Percentiles rank a stretch among this genome's conserved stretches.
These are phyloP conservation scores for Eremothecium sinecaudum DNA, from an alignment of 1,139 yeast species.

Conservation along the genomic window DNA sequence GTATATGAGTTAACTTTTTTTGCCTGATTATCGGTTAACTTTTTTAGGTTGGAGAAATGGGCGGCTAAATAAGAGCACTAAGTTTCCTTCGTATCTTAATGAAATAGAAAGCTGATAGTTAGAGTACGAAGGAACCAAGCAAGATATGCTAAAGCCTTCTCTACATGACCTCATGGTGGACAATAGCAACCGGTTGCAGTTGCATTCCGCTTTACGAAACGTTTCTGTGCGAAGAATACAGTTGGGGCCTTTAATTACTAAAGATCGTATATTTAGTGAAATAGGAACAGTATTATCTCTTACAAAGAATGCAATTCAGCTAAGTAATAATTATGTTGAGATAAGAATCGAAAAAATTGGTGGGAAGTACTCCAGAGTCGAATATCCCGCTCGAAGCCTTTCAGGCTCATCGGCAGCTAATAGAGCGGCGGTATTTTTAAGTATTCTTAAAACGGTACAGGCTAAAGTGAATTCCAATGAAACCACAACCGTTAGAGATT, in stretches of 20 bases:
- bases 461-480: constrained; percentile 8
- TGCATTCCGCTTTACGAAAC: constrained; percentile 3
- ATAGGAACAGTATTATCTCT: constrained; percentile 5
- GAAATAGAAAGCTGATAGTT: background rate
- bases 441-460: constrained; percentile 13
- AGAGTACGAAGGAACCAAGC: background rate
- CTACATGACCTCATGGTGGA: constrained; percentile 4
- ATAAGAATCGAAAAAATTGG: background rate
- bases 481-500: constrained; percentile 28
- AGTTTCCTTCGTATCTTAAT: too few relatives aligned
- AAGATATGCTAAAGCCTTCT: background rate
- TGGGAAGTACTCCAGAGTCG: constrained; percentile 1
- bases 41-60: too few relatives aligned
- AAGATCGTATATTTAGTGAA: constrained; percentile 3
- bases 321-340: background rate
- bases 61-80: too few relatives aligned
- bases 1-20: too few relatives aligned
- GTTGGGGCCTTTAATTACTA: constrained; percentile 1
- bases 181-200: background rate
- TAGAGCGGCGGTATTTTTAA: constrained; percentile 15
- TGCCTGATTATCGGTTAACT: too few relatives aligned
- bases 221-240: background rate
- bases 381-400: constrained; percentile 1
- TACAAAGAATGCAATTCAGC: constrained; percentile 7
- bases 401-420: constrained; percentile 7